Evolutionary conservation across 2,329 filamentous ascomycete species (phyloP).

Genomic region (Diaporthe sp.): DNA sequence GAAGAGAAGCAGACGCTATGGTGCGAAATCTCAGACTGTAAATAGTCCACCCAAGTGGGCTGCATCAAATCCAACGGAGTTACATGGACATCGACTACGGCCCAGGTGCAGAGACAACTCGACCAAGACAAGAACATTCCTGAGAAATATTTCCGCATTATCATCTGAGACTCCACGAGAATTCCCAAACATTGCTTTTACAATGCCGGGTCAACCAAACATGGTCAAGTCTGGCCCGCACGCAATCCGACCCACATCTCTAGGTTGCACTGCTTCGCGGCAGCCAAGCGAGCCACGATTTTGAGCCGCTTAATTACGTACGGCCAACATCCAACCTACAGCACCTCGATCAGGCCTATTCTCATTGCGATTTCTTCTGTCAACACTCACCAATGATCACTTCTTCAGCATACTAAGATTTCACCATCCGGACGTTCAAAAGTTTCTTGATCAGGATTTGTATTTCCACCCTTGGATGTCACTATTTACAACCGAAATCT

Average conservation of each 20-base stretch:
- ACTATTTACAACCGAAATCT: conserved; percentile 29
- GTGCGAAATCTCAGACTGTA: too few relatives aligned
- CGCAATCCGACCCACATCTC: background rate
- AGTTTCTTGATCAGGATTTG: background rate
- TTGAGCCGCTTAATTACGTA: background rate
- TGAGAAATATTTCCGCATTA: background rate
- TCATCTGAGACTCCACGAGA: background rate
- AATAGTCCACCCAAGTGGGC: background rate
- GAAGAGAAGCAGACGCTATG: background rate
- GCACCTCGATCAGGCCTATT: background rate
- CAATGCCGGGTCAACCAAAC: background rate
- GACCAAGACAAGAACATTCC: background rate
- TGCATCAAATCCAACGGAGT: background rate
- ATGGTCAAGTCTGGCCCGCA: background rate
- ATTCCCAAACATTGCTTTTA: background rate
- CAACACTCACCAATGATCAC: background rate
- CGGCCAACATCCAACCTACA: background rate
- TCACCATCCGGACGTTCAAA: background rate
- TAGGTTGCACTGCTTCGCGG: conserved; percentile 1
- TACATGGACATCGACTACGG: background rate
- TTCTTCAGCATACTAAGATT: background rate
- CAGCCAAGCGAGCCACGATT: conserved; percentile 2
- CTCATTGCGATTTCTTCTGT: background rate
- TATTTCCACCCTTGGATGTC: conserved; percentile 12
- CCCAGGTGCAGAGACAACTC: background rate